Evolutionary conservation across 768 basidiomycete genomes (phyloP).

Genomic region (Cyathus striatus): DNA sequence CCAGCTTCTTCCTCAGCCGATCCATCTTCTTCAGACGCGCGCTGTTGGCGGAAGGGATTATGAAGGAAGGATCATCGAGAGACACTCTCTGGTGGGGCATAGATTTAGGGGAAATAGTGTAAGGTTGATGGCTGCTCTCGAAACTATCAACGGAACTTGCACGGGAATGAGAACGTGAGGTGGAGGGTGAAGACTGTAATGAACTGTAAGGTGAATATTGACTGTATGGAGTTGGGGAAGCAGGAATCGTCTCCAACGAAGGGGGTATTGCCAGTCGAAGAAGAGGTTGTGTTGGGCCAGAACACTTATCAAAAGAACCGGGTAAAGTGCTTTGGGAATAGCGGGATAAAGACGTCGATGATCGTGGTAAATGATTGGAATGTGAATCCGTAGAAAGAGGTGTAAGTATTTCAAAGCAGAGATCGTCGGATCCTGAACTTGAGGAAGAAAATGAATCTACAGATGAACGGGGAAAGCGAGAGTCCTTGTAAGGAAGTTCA

Average conservation of each 20-base stretch:
- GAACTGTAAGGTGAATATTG: background rate
- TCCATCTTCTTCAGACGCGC: conserved; percentile 58
- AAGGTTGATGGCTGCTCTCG: background rate
- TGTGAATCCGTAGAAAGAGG: conserved; percentile 9
- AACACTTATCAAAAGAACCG: conserved; percentile 6
- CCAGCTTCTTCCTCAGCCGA: conserved; percentile 53
- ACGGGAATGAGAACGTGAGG: conserved; percentile 6
- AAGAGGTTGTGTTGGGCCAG: conserved; percentile 8
- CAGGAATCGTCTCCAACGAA: conserved; percentile 21
- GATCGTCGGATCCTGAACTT: background rate
- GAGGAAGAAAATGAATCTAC: background rate
- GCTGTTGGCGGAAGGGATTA: conserved; percentile 33
- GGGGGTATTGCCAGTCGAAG: conserved; percentile 9
- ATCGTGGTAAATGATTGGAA: conserved; percentile 8
- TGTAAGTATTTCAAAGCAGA: conserved; percentile 13
- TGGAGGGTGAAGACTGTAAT: conserved; percentile 11
- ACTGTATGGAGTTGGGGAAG: conserved; percentile 11
- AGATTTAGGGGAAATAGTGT: background rate
- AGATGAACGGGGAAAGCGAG: background rate
- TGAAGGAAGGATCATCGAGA: conserved; percentile 28
- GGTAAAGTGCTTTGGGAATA: conserved; percentile 11
- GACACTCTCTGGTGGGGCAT: conserved; percentile 15
- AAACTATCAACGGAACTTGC: background rate
- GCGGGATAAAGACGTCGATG: conserved; percentile 14
- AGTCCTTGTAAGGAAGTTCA: background rate